Evolutionary conservation across 1,139 yeast genomes (phyloP).

Genomic region (Yamadazyma friedrichii): DNA sequence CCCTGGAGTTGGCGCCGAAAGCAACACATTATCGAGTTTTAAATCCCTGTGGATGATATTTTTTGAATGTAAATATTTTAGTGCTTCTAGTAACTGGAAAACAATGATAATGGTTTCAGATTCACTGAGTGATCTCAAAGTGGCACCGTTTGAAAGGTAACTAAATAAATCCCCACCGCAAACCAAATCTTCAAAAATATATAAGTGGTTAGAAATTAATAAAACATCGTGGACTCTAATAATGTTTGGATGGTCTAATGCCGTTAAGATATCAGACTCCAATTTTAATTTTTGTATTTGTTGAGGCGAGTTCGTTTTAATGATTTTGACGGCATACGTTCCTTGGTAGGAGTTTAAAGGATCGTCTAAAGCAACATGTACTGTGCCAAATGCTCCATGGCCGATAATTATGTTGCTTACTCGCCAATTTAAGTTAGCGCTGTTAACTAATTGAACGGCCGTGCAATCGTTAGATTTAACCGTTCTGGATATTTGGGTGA

Average conservation of each 20-base stretch:
- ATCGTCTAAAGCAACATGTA: conserved; percentile 26
- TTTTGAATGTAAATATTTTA: conserved; percentile 47
- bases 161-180: conserved; percentile 70
- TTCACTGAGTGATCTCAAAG: conserved; percentile 46
- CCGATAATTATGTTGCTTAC: conserved; percentile 49
- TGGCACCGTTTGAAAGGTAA: conserved; percentile 46
- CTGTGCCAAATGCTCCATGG: conserved; percentile 62
- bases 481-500: conserved; percentile 10
- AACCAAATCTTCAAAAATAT: conserved; percentile 51
- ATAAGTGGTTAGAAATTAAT: conserved; percentile 33
- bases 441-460: conserved; percentile 7
- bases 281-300: conserved; percentile 17
- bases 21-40: conserved; percentile 54
- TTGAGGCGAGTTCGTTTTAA: conserved; percentile 27
- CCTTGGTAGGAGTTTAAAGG: conserved; percentile 6
- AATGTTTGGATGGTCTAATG: conserved; percentile 46
- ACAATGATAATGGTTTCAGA: conserved; percentile 53
- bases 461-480: not conserved
- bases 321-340: conserved; percentile 53
- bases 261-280: conserved; percentile 42
- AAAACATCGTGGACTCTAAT: conserved; percentile 42
- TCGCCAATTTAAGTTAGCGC: conserved; percentile 31
- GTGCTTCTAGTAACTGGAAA: conserved; percentile 54
- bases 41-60: conserved; percentile 23
- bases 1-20: conserved; percentile 50